Base-by-base conservation (phyloP, 2,329 filamentous ascomycete genomes). In the Fusarium phyllophilum region DNA sequence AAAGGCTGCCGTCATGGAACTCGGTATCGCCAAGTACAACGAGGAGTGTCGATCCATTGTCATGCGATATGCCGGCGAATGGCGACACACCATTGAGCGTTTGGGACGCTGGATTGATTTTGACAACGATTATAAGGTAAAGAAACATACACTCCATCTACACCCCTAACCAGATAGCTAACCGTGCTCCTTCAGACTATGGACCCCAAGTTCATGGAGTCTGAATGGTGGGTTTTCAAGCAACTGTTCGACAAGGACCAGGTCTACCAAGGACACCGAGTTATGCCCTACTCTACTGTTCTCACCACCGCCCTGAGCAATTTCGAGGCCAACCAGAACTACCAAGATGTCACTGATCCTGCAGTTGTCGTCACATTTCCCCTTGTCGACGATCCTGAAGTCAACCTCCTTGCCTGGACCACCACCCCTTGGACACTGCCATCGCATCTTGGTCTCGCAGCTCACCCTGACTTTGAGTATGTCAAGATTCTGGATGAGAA, bases 51-150 rank as follows among this genome's bases (percentile, higher is more conserved):
- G 93, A 70, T 91, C 94, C 72, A 97, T 98, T 82, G 96, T 98
- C 76, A 97, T 98, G 94, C 90, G 93, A 78, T 98, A 93, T 81
- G 91, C 94, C 17, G 83, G 87, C 22, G 96, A 98, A 82, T 98
- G 96, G 96, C 90, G 94, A 78, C 85, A 91, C 72, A 97, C 94
- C 33, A 93, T 98, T 78, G 94, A 97, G 80, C 88, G 96, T 70
- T 85, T 98, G 45, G 96, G 96, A 64, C 92, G 96, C 66, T 98
- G 96, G 96, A 96, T 98, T 78, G 96, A 98, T 83, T 98, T 98
- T 78, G 96, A 98, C 83, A 96, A 97, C 78, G 94, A 98, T 82
- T 98, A 97, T 87, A 97, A 97, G 90, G 91, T 91, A 71, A 34
- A 36, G 24, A 18, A 48, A 17, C 22, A 13, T 24, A 34, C 33